Conservation (phyloP, 1,284 basidiomycete species). For the Heterobasidion occidentale region DNA sequence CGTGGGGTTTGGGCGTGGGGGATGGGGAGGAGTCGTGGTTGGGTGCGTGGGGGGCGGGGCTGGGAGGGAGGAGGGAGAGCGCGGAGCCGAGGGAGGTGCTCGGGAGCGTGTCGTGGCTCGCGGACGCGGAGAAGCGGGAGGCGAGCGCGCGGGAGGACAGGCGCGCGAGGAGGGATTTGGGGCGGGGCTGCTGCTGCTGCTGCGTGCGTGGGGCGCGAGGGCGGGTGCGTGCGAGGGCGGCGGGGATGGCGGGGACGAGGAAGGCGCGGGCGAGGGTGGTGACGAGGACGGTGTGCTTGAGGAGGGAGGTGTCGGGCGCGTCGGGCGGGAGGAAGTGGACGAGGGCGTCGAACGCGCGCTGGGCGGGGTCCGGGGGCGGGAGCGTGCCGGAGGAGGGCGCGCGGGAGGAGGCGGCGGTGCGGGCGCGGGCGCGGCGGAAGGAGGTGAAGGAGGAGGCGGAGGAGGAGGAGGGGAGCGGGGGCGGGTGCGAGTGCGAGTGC, state of each 20-base stretch:
- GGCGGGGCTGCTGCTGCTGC: no score
- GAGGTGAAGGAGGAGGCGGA: neutral
- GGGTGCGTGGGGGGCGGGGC: neutral
- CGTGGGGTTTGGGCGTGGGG: constrained; percentile 14
- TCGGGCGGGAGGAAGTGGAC: constrained; percentile 30
- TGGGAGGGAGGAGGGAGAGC: constrained; percentile 2
- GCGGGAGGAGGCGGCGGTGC: constrained; percentile 8
- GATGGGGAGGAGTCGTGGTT: neutral
- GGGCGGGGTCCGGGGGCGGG: constrained; percentile 22
- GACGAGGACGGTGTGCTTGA: constrained; percentile 34
- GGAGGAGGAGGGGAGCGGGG: no score
- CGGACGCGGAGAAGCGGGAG: neutral
- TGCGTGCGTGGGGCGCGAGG: neutral
- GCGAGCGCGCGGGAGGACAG: neutral
- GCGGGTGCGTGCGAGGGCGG: constrained; percentile 1
- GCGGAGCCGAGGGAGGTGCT: constrained; percentile 9
- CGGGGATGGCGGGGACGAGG: constrained; percentile 18
- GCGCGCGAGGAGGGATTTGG: neutral
- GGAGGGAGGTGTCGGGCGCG: constrained; percentile 26
- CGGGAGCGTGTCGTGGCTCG: constrained; percentile 13
- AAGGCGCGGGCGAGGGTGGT: constrained; percentile 35
- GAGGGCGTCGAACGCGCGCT: constrained; percentile 32
- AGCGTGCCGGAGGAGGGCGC: constrained; percentile 8
- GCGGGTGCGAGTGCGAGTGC: no score
- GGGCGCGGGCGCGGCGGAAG: constrained; percentile 3